phyloP scores from a whole-genome alignment of 495 filamentous ascomycete genomes.

The Penicillium turbatum region DNA sequence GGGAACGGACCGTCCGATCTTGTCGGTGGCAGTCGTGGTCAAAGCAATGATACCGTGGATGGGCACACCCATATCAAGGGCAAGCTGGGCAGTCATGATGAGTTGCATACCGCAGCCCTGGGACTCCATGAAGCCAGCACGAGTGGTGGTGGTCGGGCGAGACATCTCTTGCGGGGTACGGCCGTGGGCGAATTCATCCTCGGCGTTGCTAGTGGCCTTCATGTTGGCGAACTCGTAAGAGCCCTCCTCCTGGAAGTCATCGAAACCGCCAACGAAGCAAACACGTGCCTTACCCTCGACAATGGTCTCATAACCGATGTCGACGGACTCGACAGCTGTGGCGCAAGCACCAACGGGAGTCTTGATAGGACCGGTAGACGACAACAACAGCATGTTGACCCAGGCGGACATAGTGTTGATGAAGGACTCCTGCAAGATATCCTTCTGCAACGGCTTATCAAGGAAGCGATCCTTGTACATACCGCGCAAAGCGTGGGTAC shows the following conservation, averaged over 20 bases:
- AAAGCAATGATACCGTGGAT: constrained; percentile 93
- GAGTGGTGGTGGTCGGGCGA: constrained; percentile 89
- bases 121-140: constrained; percentile 99
- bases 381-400: constrained; percentile 98
- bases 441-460: constrained; percentile 97
- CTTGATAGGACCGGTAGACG: constrained; percentile 97
- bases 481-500: constrained; percentile 81
- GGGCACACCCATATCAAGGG: constrained; percentile 96
- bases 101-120: constrained; percentile 98
- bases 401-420: constrained; percentile 99
- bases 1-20: constrained; percentile 95
- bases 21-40: constrained; percentile 97
- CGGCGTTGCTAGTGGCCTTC: constrained; percentile 96
- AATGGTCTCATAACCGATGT: constrained; percentile 97
- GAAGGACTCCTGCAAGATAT: constrained; percentile 98
- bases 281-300: constrained; percentile 94
- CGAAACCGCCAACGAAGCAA: constrained; percentile 96
- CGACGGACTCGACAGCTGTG: constrained; percentile 93
- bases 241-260: constrained; percentile 99
- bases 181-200: constrained; percentile 92
- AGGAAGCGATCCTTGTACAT: constrained; percentile 99
- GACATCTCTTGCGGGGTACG: constrained; percentile 98
- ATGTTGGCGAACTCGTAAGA: constrained; percentile 99
- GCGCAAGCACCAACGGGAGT: constrained; percentile 97
- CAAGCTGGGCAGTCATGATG: constrained; percentile 95